Evolutionary conservation across 2,329 filamentous ascomycete genomes (phyloP).

Genomic region (Didymella exigua): DNA sequence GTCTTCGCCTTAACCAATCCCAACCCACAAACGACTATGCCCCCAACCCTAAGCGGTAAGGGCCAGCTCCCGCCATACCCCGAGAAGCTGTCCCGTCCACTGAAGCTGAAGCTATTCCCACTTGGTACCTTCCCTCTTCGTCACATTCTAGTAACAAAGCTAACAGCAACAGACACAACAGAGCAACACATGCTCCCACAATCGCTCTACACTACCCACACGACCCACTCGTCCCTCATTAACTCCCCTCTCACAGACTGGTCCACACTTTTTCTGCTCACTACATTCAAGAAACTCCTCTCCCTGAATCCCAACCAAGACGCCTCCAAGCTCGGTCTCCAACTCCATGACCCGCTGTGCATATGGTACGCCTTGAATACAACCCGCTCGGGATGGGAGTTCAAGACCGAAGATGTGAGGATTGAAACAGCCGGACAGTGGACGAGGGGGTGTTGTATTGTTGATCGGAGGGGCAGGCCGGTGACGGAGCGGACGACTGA

Average conservation of each 20-base stretch:
- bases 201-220: conserved; percentile 45
- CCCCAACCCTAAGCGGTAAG: conserved; percentile 61
- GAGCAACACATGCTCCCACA: conserved; percentile 51
- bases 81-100: conserved; percentile 45
- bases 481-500: conserved; percentile 52
- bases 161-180: conserved; percentile 50
- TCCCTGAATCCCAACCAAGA: conserved; percentile 47
- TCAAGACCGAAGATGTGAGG: conserved; percentile 73
- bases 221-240: conserved; percentile 25
- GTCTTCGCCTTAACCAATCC: conserved; percentile 57
- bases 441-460: conserved; percentile 88
- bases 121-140: conserved; percentile 40
- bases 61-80: conserved; percentile 48
- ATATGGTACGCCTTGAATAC: conserved; percentile 46
- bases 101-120: conserved; percentile 56
- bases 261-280: conserved; percentile 52
- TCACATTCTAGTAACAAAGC: background rate
- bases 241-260: conserved; percentile 54
- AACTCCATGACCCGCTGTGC: conserved; percentile 55
- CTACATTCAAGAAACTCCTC: conserved; percentile 55
- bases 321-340: conserved; percentile 46
- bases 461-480: conserved; percentile 71
- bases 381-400: conserved; percentile 39
- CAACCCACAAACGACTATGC: conserved; percentile 79
- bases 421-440: conserved; percentile 92